phyloP scores from a whole-genome alignment of 495 filamentous ascomycete species.

The Penicillium longicatenatum region DNA sequence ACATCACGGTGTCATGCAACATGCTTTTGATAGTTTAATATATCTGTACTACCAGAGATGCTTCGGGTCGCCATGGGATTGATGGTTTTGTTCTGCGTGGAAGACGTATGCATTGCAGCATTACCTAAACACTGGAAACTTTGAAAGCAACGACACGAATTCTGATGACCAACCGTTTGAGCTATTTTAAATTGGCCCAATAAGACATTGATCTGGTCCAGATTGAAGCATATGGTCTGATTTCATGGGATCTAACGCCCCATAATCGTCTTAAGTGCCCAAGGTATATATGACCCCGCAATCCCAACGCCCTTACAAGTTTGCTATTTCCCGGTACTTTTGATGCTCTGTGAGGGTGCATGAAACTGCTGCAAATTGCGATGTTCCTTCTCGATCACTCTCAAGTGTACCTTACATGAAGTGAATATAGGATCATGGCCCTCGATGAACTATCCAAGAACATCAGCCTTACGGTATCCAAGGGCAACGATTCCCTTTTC shows the following conservation, averaged over 20 bases:
- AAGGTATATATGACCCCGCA: conserved; percentile 7
- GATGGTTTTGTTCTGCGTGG: conserved; percentile 2
- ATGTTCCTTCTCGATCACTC: conserved; percentile 1
- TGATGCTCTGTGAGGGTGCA: conserved; percentile 5
- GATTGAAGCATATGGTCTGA: background rate
- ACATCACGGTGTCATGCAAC: conserved; percentile 26
- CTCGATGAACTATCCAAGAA: conserved; percentile 5
- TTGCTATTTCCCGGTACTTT: background rate
- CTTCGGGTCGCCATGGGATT: conserved; percentile 1
- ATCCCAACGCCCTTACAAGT: background rate
- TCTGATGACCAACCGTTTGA: background rate
- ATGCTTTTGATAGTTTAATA: conserved; percentile 26
- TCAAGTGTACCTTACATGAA: conserved; percentile 14
- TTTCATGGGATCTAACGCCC: background rate
- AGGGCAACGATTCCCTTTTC: conserved; percentile 36
- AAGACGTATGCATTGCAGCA: conserved; percentile 8
- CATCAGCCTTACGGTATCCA: conserved; percentile 4
- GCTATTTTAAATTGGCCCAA: background rate
- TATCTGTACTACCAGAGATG: conserved; percentile 24
- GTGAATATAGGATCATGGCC: conserved; percentile 6
- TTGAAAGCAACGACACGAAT: background rate
- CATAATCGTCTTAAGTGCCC: background rate
- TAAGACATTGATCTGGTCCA: background rate
- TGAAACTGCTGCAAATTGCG: background rate
- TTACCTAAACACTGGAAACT: background rate